These are phyloP conservation scores for Tephrocybe sp. DNA, from an alignment of 768 basidiomycete species.

Conservation along the genomic window DNA sequence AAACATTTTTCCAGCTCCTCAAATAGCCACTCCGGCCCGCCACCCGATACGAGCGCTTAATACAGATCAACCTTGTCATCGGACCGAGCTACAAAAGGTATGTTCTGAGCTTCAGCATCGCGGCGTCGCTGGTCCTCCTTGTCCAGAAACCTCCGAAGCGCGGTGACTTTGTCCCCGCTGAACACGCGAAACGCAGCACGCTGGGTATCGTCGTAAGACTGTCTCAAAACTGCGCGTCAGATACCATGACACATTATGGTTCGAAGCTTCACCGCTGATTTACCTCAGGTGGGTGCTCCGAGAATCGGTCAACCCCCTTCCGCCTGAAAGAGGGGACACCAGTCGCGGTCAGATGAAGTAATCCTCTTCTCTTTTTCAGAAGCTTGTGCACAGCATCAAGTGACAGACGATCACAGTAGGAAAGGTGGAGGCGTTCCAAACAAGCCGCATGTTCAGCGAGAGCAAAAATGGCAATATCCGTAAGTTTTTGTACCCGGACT, in stretches of 20 bases:
- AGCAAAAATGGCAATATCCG: conserved; percentile 79
- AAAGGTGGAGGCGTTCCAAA: conserved; percentile 82
- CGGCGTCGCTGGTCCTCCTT: conserved; percentile 62
- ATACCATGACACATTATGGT: not conserved
- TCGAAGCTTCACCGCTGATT: conserved; percentile 25
- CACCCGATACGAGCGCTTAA: no score
- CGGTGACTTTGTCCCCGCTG: conserved; percentile 61
- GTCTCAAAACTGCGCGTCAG: conserved; percentile 2
- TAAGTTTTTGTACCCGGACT: conserved; percentile 78
- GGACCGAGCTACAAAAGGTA: conserved; percentile 57
- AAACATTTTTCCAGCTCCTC: not conserved
- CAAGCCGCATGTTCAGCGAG: conserved; percentile 69
- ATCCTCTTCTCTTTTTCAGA: conserved; percentile 52
- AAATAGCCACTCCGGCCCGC: no score
- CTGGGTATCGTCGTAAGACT: conserved; percentile 71
- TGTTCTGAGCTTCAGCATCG: conserved; percentile 58
- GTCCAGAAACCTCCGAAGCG: conserved; percentile 68
- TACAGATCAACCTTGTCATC: conserved; percentile 68
- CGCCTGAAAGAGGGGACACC: conserved; percentile 76
- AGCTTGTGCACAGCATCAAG: conserved; percentile 75
- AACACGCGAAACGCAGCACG: conserved; percentile 78
- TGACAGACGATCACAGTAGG: conserved; percentile 82
- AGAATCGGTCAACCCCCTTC: conserved; percentile 73
- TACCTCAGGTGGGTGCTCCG: conserved; percentile 67
- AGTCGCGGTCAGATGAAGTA: conserved; percentile 78